These are phyloP conservation scores for Brettanomyces sp. DNA, from an alignment of 805 yeast genomes.

Conservation along the genomic window DNA sequence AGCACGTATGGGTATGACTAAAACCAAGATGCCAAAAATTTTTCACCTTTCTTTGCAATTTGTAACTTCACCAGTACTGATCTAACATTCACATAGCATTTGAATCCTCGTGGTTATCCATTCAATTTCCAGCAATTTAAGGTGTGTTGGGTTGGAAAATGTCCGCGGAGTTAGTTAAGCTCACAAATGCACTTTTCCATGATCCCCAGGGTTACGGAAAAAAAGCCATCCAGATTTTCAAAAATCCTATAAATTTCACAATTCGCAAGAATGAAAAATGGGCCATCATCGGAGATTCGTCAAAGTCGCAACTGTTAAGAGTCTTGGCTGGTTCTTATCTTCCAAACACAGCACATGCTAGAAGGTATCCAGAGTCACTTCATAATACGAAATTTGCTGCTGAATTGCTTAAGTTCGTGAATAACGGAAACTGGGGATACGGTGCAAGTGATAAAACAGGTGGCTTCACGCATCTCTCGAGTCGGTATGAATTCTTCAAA, in stretches of 20 bases:
- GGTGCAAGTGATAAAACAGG: constrained; percentile 31
- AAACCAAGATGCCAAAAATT: too few species aligned
- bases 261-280: constrained; percentile 33
- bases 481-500: constrained; percentile 80
- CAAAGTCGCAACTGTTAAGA: constrained; percentile 45
- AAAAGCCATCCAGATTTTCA: constrained; percentile 21
- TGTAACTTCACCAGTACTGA: too few species aligned
- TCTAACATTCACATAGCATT: too few species aligned
- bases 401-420: constrained; percentile 29
- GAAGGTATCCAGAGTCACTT: constrained; percentile 44
- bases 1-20: too few species aligned
- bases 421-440: constrained; percentile 26
- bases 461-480: constrained; percentile 65
- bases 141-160: too few species aligned
- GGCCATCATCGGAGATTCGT: constrained; percentile 45
- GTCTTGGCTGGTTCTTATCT: constrained; percentile 47
- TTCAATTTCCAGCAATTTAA: too few species aligned
- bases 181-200: constrained; percentile 9
- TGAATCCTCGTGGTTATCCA: too few species aligned
- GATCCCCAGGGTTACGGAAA: constrained; percentile 1
- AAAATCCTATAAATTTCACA: constrained; percentile 30
- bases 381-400: constrained; percentile 35
- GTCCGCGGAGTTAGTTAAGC: constrained; percentile 4
- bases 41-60: too few species aligned
- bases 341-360: constrained; percentile 41